phyloP scores from a whole-genome alignment of 371 early-diverging fungal genomes.

The Mucor racemosus region DNA sequence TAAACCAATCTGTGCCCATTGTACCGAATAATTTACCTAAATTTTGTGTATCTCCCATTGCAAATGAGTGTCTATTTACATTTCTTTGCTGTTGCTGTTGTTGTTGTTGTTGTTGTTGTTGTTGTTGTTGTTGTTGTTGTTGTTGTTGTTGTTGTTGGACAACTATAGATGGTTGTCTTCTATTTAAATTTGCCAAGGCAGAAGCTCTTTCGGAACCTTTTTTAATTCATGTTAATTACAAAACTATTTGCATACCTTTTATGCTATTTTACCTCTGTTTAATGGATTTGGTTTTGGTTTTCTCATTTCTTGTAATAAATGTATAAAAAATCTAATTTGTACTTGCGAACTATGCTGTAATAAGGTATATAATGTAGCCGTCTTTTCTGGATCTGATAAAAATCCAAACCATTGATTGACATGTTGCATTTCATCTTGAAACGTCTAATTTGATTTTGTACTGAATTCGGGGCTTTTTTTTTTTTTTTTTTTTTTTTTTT shows the following conservation, averaged over 20 bases:
- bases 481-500: neutral
- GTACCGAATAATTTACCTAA: conserved; percentile 44
- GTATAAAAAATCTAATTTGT: conserved; percentile 91
- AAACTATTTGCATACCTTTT: too few relatives aligned
- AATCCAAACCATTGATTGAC: conserved; percentile 96
- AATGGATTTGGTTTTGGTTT: conserved; percentile 35
- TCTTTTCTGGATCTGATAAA: conserved; percentile 88
- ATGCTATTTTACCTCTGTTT: conserved; percentile 58
- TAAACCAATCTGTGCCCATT: conserved; percentile 22
- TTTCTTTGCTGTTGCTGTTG: neutral
- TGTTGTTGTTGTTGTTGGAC: conserved; percentile 3
- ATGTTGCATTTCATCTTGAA: conserved; percentile 70
- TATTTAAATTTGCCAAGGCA: conserved; percentile 12
- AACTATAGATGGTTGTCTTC: conserved; percentile 10
- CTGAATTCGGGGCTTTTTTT: conserved; percentile 11
- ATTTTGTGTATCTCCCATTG: conserved; percentile 59
- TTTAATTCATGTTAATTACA: too few relatives aligned
- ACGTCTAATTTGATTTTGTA: neutral
- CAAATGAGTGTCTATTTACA: conserved; percentile 49
- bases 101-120: neutral
- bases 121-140: neutral
- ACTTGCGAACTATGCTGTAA: conserved; percentile 87
- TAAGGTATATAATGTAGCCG: conserved; percentile 89
- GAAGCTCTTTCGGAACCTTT: conserved; percentile 37
- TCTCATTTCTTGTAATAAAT: conserved; percentile 85